phyloP scores from a whole-genome alignment of 371 early-diverging fungal species.

The Lichtheimia hyalospora region DNA sequence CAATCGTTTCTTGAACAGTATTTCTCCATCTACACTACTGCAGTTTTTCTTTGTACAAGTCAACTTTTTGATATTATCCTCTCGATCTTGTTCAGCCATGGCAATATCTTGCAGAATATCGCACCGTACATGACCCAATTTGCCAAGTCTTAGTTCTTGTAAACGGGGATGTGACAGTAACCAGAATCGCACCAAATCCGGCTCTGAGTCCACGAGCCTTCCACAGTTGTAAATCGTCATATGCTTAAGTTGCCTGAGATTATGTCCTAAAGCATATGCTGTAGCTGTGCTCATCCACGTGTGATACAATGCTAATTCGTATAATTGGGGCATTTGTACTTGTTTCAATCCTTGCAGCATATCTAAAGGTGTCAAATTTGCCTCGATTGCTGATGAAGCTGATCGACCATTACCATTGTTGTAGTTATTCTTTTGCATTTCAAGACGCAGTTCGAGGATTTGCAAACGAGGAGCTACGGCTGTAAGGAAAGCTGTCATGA shows the following conservation, averaged over 20 bases:
- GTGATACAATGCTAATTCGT: slow-evolving; percentile 10
- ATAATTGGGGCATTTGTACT: neutral
- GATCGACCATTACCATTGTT: neutral
- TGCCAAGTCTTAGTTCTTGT: slow-evolving; percentile 6
- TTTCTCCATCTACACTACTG: no score
- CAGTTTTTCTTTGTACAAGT: no score
- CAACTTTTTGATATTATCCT: no score
- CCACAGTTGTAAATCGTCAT: slow-evolving; percentile 15
- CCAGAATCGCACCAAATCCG: slow-evolving; percentile 10
- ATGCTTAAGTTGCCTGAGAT: neutral
- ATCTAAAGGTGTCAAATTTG: slow-evolving; percentile 5
- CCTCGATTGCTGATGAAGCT: neutral
- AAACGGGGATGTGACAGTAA: neutral
- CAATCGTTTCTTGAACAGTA: no score
- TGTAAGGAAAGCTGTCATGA: slow-evolving; percentile 7
- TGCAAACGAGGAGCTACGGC: slow-evolving; percentile 4
- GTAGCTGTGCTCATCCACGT: slow-evolving; percentile 12
- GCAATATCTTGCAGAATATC: slow-evolving; percentile 14
- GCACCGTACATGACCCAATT: slow-evolving; percentile 7
- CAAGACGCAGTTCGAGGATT: slow-evolving; percentile 18
- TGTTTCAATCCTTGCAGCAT: slow-evolving; percentile 1
- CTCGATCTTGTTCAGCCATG: neutral
- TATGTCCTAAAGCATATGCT: slow-evolving; percentile 1
- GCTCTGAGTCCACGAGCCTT: slow-evolving; percentile 10
- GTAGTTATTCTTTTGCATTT: slow-evolving; percentile 2